Conservation (phyloP, 2,329 filamentous ascomycete genomes). For the Fusarium buharicum region DNA sequence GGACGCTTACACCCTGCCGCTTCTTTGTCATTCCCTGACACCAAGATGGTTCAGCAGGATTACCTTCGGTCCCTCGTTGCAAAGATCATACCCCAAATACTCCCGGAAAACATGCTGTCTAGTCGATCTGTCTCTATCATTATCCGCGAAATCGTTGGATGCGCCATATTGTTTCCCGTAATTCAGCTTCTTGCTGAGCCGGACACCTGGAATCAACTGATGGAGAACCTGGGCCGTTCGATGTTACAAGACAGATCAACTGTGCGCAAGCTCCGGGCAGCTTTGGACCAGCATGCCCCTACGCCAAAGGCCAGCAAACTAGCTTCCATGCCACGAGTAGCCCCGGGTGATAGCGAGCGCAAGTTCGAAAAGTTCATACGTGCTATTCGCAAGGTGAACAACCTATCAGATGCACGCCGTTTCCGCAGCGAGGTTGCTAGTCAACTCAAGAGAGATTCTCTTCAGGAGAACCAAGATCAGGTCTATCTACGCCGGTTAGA, state of each 20-base stretch:
- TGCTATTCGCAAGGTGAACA: constrained; percentile 86
- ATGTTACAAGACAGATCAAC: constrained; percentile 96
- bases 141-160: constrained; percentile 89
- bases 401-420: constrained; percentile 89
- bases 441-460: constrained; percentile 86
- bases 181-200: constrained; percentile 86
- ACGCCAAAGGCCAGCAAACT: constrained; percentile 72
- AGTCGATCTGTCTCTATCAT: constrained; percentile 84
- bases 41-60: constrained; percentile 85
- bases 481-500: constrained; percentile 90
- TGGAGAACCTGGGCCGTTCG: constrained; percentile 87
- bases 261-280: constrained; percentile 88
- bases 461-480: constrained; percentile 81
- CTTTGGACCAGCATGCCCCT: constrained; percentile 93
- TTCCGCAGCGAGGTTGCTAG: constrained; percentile 93
- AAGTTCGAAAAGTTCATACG: constrained; percentile 95
- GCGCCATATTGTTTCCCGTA: constrained; percentile 86
- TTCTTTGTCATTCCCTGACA: constrained; percentile 83
- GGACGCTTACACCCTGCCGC: constrained; percentile 90
- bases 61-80: constrained; percentile 82
- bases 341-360: constrained; percentile 84
- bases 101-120: constrained; percentile 77
- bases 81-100: constrained; percentile 76
- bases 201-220: constrained; percentile 96
- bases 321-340: constrained; percentile 81